Evolutionary conservation across 805 yeast species (phyloP).

Genomic region (Wickerhamomyces strasburgensis): DNA sequence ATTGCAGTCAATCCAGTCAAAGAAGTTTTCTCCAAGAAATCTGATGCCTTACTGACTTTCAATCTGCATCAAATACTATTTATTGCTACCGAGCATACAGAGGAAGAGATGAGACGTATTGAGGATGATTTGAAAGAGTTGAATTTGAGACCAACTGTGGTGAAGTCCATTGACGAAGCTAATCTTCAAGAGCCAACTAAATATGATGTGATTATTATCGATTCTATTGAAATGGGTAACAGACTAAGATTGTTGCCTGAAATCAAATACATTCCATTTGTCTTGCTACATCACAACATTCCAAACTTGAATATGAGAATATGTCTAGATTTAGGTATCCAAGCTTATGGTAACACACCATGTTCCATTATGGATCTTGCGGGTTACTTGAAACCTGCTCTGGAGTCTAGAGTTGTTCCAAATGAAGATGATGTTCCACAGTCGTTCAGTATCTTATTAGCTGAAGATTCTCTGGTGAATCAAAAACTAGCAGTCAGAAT

Average conservation of each 20-base stretch:
- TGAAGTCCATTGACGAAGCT: slow-evolving; percentile 52
- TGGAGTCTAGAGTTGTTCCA: slow-evolving; percentile 78
- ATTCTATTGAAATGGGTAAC: slow-evolving; percentile 70
- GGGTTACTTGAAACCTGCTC: slow-evolving; percentile 76
- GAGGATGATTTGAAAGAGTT: slow-evolving; percentile 46
- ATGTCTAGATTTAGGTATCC: slow-evolving; percentile 81
- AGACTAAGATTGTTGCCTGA: slow-evolving; percentile 64
- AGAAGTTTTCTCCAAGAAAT: slow-evolving; percentile 52
- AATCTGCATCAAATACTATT: slow-evolving; percentile 64
- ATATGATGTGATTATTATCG: slow-evolving; percentile 80
- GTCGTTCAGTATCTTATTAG: slow-evolving; percentile 68
- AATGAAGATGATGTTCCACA: slow-evolving; percentile 74
- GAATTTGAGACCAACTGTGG: slow-evolving; percentile 58
- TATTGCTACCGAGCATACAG: slow-evolving; percentile 59
- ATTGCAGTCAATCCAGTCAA: slow-evolving; percentile 71
- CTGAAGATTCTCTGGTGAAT: slow-evolving; percentile 83
- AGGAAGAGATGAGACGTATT: slow-evolving; percentile 46
- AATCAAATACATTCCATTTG: slow-evolving; percentile 81
- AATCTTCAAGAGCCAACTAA: slow-evolving; percentile 45
- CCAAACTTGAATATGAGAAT: slow-evolving; percentile 76
- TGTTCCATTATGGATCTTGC: slow-evolving; percentile 79
- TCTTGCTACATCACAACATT: slow-evolving; percentile 66
- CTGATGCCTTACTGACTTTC: slow-evolving; percentile 70
- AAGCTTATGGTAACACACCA: slow-evolving; percentile 86
- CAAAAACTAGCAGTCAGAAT: slow-evolving; percentile 84